phyloP scores from a whole-genome alignment of 2,329 filamentous ascomycete species.

The Cladophialophora bantiana region DNA sequence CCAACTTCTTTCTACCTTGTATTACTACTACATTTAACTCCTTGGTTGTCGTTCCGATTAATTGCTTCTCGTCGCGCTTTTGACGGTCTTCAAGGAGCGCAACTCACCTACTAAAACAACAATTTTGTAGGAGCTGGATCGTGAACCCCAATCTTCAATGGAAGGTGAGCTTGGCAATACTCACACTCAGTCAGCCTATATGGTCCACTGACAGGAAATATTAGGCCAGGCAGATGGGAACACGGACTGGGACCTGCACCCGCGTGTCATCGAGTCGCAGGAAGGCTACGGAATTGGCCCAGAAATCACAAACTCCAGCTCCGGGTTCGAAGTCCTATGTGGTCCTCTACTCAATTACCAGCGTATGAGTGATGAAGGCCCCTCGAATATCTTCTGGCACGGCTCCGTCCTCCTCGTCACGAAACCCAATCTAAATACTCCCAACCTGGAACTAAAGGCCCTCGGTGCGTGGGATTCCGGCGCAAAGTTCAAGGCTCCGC shows the following conservation, averaged over 20 bases:
- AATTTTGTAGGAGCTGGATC: not conserved
- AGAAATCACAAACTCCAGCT: slow-evolving; percentile 36
- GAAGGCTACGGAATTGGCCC: slow-evolving; percentile 40
- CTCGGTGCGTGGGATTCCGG: slow-evolving; percentile 49
- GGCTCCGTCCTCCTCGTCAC: slow-evolving; percentile 87
- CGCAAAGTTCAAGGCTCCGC: slow-evolving; percentile 11
- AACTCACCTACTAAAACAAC: not conserved
- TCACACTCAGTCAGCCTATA: not conserved
- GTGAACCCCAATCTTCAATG: not conserved
- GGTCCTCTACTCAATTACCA: slow-evolving; percentile 59
- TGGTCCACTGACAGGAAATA: not conserved
- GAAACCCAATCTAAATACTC: slow-evolving; percentile 70
- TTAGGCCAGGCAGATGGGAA: slow-evolving; percentile 29
- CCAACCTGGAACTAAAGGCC: slow-evolving; percentile 65
- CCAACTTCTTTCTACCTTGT: not conserved
- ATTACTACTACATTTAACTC: not conserved
- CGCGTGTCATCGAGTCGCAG: slow-evolving; percentile 30
- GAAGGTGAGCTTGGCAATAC: slow-evolving; percentile 5
- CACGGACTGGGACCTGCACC: slow-evolving; percentile 11
- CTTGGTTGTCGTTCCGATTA: not conserved
- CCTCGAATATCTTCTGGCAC: slow-evolving; percentile 65
- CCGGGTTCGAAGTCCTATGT: slow-evolving; percentile 52
- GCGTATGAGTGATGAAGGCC: slow-evolving; percentile 48
- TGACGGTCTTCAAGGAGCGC: not conserved
- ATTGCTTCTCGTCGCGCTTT: not conserved